These are phyloP conservation scores for Ophiostoma montium DNA, from an alignment of 2,329 filamentous ascomycete species.

Conservation along the genomic window DNA sequence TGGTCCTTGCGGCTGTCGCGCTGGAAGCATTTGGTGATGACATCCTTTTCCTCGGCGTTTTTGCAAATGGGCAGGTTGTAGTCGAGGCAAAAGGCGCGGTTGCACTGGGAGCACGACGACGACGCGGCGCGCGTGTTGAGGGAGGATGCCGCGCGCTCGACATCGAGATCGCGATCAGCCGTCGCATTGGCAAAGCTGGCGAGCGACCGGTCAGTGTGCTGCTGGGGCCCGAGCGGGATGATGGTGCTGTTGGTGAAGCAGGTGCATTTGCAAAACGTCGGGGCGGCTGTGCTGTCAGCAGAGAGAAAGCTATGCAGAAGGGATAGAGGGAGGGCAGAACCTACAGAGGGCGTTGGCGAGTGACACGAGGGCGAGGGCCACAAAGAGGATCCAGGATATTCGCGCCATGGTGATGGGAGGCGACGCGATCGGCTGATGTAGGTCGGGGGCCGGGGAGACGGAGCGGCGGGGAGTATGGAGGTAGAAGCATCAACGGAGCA, in stretches of 20 bases:
- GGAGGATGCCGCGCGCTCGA: too few species aligned
- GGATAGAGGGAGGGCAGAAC: slow-evolving; percentile 9
- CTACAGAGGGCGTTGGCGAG: slow-evolving; percentile 28
- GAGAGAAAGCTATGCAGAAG: too few species aligned
- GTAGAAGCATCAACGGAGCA: neutral
- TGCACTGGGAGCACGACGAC: slow-evolving; percentile 45
- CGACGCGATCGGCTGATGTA: neutral
- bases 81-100: slow-evolving; percentile 50
- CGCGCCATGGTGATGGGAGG: slow-evolving; percentile 22
- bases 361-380: slow-evolving; percentile 23
- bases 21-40: slow-evolving; percentile 51
- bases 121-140: slow-evolving; percentile 22
- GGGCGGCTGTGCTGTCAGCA: slow-evolving; percentile 32
- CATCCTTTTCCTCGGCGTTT: slow-evolving; percentile 45
- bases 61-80: slow-evolving; percentile 48
- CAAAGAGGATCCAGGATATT: slow-evolving; percentile 22
- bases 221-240: slow-evolving; percentile 40
- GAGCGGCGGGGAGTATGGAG: too few species aligned
- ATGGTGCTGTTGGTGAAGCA: slow-evolving; percentile 58
- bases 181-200: slow-evolving; percentile 1
- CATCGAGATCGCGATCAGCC: too few species aligned
- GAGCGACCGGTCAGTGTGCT: slow-evolving; percentile 16
- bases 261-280: slow-evolving; percentile 56
- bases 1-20: slow-evolving; percentile 53
- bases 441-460: neutral